Conservation (phyloP, 768 basidiomycete species). For the Rhodotorula toruloides region DNA sequence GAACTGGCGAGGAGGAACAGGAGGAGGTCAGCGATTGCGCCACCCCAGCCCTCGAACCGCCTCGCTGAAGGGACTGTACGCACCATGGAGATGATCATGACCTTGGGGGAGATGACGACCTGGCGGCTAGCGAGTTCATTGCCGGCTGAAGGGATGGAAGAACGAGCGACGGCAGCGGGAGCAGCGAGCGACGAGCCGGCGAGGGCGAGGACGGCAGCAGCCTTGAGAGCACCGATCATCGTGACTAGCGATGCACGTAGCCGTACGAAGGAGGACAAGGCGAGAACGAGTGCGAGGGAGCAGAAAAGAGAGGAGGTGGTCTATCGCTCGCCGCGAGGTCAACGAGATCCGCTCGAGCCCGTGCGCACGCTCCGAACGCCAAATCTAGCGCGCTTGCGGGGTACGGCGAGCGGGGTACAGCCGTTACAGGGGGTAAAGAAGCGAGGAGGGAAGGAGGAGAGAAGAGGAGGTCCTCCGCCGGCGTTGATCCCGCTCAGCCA, state of each 20-base stretch:
- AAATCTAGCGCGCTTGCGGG: no score
- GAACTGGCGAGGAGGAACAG: constrained; percentile 32
- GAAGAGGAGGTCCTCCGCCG: background rate
- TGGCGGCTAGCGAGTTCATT: background rate
- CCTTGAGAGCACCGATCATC: constrained; percentile 2
- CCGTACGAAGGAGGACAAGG: background rate
- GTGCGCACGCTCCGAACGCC: background rate
- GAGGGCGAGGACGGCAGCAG: constrained; percentile 8
- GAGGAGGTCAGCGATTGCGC: constrained; percentile 5
- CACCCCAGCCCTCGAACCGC: no score
- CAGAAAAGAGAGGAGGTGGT: background rate
- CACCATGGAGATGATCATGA: constrained; percentile 42
- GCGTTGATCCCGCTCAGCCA: no score
- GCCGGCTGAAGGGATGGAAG: background rate
- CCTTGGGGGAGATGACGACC: constrained; percentile 36
- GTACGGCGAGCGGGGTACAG: no score
- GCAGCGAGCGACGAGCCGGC: constrained; percentile 15
- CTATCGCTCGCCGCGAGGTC: background rate
- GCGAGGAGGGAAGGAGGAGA: no score
- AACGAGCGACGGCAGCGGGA: constrained; percentile 3
- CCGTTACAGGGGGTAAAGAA: no score
- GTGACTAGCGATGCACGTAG: background rate
- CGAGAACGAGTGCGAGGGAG: background rate
- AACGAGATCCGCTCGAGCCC: background rate
- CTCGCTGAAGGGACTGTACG: constrained; percentile 1